Evolutionary conservation across 2,329 filamentous ascomycete species (phyloP), one percentile per base, ranked within the genome.

Genomic region (Fusarium poae): DNA sequence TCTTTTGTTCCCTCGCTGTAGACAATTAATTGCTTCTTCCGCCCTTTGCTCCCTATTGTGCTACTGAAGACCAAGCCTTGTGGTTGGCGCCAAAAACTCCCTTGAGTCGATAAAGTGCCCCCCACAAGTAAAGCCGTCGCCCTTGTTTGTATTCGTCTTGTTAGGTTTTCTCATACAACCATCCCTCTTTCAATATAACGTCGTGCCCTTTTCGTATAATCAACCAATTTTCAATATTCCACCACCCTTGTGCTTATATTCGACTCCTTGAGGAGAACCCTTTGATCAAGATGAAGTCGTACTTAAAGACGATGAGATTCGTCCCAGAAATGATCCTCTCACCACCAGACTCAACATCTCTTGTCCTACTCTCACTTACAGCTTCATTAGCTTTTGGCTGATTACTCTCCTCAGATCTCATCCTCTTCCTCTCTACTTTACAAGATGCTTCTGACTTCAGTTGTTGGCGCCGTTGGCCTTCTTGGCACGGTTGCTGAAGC

Each of bases 391-490:
- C 21, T 32, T 45, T 67, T 32, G 59, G 68, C 59, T 72, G 46
- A 37, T 12, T 5, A 51, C 44, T 39, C 34, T 50, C 9, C 10
- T 42, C 37, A 39, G 32, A 32, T 27, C 13, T 49, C 20, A 10
- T 49, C 44, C 49, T 49, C 34, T 45, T 48, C 40, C 42, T 29
- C 44, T 9, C 29, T 11, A 16, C 11, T 30, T 39, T 43, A 21
- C 57, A 72, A 46, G 4, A 77, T 78, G 76, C 66, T 66, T 67
- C 50, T 75, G 44, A 37, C 62, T 18, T 65, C 65, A 8, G 45
- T 76, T 34, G 34, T 76, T 55, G 67, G 74, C 51, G 72, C 71
- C 50, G 54, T 68, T 44, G 73, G 74, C 67, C 70, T 78, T 43
- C 57, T 75, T 34, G 65, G 62, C 39, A 57, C 73, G 16, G 61